Percentiles rank a stretch among this genome's conserved stretches.
Evolutionary conservation across 2,329 filamentous ascomycete genomes (phyloP).

Genomic region (Clarireedia hainanense): DNA sequence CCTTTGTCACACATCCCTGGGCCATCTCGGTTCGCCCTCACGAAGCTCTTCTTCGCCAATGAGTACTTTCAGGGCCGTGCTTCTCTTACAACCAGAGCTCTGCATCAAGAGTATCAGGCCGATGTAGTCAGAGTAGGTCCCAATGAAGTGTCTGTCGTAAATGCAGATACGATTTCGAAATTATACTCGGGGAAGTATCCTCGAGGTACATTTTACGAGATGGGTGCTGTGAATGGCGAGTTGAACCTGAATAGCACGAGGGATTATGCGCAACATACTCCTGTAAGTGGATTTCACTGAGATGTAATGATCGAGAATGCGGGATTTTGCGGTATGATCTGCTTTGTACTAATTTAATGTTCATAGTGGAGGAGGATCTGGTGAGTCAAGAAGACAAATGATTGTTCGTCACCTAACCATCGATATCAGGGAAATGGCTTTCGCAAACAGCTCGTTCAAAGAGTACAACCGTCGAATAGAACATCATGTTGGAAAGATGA

Average conservation of each 20-base stretch:
- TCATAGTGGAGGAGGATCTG: slow-evolving; percentile 13
- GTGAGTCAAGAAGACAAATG: background rate
- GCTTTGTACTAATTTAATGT: background rate
- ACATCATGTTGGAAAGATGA: slow-evolving; percentile 11
- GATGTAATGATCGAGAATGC: background rate
- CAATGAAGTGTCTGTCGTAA: slow-evolving; percentile 23
- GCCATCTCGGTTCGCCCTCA: slow-evolving; percentile 20
- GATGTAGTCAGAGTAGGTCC: slow-evolving; percentile 16
- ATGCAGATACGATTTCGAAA: slow-evolving; percentile 16
- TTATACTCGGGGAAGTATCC: slow-evolving; percentile 15
- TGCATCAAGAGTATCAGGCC: slow-evolving; percentile 24
- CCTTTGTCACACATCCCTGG: slow-evolving; percentile 20
- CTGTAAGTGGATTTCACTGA: background rate
- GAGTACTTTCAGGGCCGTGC: slow-evolving; percentile 11
- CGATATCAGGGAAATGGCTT: slow-evolving; percentile 9
- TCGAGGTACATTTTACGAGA: slow-evolving; percentile 12
- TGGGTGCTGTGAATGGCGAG: slow-evolving; percentile 10
- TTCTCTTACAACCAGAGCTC: slow-evolving; percentile 6
- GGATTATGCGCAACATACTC: slow-evolving; percentile 11
- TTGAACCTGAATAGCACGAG: slow-evolving; percentile 12
- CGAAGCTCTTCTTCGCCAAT: slow-evolving; percentile 19
- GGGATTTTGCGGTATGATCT: too few relatives aligned
- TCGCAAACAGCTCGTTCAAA: slow-evolving; percentile 10
- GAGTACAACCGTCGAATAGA: slow-evolving; percentile 14
- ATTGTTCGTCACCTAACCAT: background rate